Evolutionary conservation across 208 protist genomes (phyloP), one percentile per base, ranked within the genome.

Genomic region (Leishmania aethiopica): DNA sequence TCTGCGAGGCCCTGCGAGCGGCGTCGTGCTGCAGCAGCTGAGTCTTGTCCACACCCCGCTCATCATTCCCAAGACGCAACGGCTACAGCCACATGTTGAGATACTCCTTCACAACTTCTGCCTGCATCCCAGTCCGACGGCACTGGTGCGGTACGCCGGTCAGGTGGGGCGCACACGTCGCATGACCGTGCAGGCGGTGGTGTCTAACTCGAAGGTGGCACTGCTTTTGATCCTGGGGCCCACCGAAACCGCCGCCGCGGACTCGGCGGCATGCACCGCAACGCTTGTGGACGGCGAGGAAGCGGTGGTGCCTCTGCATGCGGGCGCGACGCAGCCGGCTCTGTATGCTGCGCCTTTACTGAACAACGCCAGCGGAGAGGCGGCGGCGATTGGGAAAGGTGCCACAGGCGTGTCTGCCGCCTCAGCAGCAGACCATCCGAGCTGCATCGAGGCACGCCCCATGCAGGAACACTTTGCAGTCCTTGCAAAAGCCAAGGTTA

Each of bases 121-220:
- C n/a, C 77, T 80, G 2, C 75, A 90, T 57, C 86, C 87, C 3
- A 89, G 90, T 73, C 91, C 91, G 17, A 83, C 85, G 1, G 79
- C 89, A 13, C 51, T 97, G 7, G 86, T 92, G 57, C 86, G 88
- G 25, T 93, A 93, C 72, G 86, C 83, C 28, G 59, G 49, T 7
- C 83, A 92, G 25, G 59, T 87, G 8, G 89, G 87, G 35, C 55
- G 37, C 13, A 32, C 45, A 35, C 88, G 94, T 40, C 47, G 64
- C 7, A 35, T 97, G 28, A 80, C 57, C n/a, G 71, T 93, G 11
- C 79, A 83, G 55, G 80, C 79, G 15, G 82, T 97, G 0, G 89
- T 93, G 55, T 89, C 90, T 0, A 93, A 97, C 72, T 66, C 83
- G 22, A 92, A 90, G 69, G 92, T 85, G 60, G 89, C 89, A 8